Percentiles rank a stretch among this genome's conserved stretches.
Conservation (phyloP, 2,329 filamentous ascomycete genomes). For the Fusarium proliferatum region DNA sequence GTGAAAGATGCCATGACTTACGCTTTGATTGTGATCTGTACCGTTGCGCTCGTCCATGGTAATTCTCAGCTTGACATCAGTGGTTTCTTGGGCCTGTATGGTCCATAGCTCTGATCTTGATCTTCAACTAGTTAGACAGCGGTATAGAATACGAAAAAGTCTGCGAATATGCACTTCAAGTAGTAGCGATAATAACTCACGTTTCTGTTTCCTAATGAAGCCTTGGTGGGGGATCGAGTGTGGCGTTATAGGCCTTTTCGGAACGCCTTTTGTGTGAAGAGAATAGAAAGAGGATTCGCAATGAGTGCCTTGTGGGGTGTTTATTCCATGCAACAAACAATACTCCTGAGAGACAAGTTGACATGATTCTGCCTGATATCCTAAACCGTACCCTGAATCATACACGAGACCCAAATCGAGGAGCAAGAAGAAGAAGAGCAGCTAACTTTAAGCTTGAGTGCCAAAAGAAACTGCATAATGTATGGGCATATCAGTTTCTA, state of each 20-base stretch:
- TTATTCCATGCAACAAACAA: background rate
- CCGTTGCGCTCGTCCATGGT: background rate
- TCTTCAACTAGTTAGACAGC: background rate
- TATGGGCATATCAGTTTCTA: accelerated
- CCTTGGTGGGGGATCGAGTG: background rate
- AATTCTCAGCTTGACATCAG: background rate
- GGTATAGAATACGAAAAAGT: background rate
- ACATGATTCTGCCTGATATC: background rate
- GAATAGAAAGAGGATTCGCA: background rate
- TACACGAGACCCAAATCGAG: background rate
- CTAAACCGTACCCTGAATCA: background rate
- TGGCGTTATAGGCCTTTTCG: background rate
- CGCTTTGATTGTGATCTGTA: background rate
- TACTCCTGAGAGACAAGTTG: background rate
- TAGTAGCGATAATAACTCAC: too few species aligned
- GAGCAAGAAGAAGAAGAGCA: background rate
- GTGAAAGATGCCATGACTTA: background rate
- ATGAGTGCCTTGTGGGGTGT: background rate
- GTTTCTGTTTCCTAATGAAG: background rate
- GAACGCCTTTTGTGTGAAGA: background rate
- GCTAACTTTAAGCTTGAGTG: background rate
- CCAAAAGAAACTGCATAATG: accelerated
- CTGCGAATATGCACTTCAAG: background rate
- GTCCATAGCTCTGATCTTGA: background rate
- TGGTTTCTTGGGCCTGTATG: background rate